Evolutionary conservation across 2,329 filamentous ascomycete genomes (phyloP).

Genomic region (Neoarthrinium moseri): DNA sequence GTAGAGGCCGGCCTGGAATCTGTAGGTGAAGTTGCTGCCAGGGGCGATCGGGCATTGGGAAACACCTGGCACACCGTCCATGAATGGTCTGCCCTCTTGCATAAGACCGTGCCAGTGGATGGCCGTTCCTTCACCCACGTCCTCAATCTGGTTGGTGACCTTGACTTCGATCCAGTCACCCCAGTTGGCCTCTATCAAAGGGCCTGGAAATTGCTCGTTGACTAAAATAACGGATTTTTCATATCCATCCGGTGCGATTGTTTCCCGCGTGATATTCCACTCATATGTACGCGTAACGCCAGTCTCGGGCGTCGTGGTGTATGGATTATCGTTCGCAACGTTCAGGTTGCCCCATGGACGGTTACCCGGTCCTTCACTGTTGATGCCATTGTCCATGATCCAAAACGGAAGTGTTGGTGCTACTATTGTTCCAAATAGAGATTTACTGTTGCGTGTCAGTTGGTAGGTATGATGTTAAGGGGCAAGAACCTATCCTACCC

Average conservation of each 20-base stretch:
- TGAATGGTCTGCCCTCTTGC: conserved; percentile 47
- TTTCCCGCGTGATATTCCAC: conserved; percentile 49
- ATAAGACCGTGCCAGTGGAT: conserved; percentile 57
- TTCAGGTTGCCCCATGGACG: conserved; percentile 49
- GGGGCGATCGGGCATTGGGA: conserved; percentile 68
- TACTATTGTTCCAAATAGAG: conserved; percentile 31
- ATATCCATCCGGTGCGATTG: conserved; percentile 57
- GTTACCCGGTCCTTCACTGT: conserved; percentile 8
- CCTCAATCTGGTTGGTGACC: conserved; percentile 26
- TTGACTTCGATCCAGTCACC: conserved; percentile 36
- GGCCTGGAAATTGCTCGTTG: conserved; percentile 55
- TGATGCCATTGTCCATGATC: conserved; percentile 16
- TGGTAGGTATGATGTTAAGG: background rate
- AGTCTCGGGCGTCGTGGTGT: conserved; percentile 46
- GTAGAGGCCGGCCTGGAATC: conserved; percentile 52
- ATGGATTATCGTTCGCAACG: conserved; percentile 46
- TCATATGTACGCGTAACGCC: conserved; percentile 56
- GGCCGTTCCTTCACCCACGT: conserved; percentile 36
- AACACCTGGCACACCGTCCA: conserved; percentile 52
- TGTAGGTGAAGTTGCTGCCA: conserved; percentile 53
- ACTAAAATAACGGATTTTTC: conserved; percentile 39
- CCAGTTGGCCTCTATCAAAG: conserved; percentile 49
- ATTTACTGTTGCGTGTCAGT: conserved; percentile 15
- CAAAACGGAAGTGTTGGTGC: conserved; percentile 28
- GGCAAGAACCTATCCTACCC: conserved; percentile 19